phyloP scores from a whole-genome alignment of 169 alveolate species.

The Cryptosporidium muris region DNA sequence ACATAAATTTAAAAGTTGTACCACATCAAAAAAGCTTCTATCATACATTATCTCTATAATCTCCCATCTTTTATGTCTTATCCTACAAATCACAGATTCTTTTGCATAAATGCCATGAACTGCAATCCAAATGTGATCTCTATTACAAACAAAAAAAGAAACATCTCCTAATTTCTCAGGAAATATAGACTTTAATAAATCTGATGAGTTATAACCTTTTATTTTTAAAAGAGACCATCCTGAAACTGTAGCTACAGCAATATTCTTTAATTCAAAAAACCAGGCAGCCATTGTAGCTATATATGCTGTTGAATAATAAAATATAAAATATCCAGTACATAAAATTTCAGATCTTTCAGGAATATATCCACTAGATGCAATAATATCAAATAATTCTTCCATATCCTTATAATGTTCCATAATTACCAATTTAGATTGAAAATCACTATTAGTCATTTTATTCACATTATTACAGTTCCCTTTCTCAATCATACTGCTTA shows the following conservation, averaged over 20 bases:
- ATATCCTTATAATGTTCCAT: too few species aligned
- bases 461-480: too few species aligned
- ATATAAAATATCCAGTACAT: constrained; percentile 32
- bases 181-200: constrained; percentile 14
- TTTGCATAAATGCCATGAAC: constrained; percentile 63
- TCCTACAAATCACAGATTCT: constrained; percentile 2
- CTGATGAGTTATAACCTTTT: constrained; percentile 30
- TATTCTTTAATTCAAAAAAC: constrained; percentile 53
- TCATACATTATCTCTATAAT: constrained; percentile 41
- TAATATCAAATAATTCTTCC: constrained; percentile 22
- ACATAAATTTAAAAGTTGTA: constrained; percentile 36
- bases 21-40: constrained; percentile 51
- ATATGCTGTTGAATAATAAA: constrained; percentile 29
- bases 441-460: too few species aligned
- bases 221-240: constrained; percentile 63
- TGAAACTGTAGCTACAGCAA: constrained; percentile 54
- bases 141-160: constrained; percentile 21
- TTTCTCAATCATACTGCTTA: too few species aligned
- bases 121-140: constrained; percentile 58
- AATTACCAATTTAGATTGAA: too few species aligned
- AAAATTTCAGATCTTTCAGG: constrained; percentile 31
- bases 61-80: constrained; percentile 41
- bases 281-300: constrained; percentile 71
- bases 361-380: constrained; percentile 62
- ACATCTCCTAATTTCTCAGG: constrained; percentile 2